Percentiles rank a stretch among this genome's conserved stretches.
Evolutionary conservation across 805 yeast genomes (phyloP).

Genomic region (Jamesozyma lodderae): DNA sequence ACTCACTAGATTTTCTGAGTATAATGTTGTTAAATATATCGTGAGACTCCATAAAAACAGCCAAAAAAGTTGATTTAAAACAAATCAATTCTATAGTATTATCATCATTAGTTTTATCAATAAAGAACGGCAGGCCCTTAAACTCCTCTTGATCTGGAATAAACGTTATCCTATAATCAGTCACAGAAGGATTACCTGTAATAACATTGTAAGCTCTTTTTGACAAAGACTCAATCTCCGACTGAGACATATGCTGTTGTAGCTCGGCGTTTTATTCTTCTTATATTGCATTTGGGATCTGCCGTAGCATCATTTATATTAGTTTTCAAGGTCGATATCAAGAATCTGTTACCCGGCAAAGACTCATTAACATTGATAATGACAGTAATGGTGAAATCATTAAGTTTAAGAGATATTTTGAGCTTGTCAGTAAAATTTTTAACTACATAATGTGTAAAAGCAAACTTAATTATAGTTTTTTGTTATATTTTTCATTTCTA

Average conservation of each 20-base stretch:
- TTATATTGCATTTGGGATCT: too few species aligned
- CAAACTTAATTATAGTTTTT: not conserved
- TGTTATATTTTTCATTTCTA: not conserved
- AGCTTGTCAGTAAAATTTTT: not conserved
- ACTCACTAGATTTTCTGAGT: not conserved
- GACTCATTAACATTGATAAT: too few species aligned
- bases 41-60: slow-evolving; percentile 29
- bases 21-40: slow-evolving; percentile 7
- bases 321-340: too few species aligned
- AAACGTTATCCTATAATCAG: slow-evolving; percentile 11
- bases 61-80: slow-evolving; percentile 25
- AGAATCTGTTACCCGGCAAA: too few species aligned
- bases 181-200: slow-evolving; percentile 2
- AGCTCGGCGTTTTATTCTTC: too few species aligned
- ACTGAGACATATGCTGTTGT: too few species aligned
- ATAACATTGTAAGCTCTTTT: slow-evolving; percentile 12
- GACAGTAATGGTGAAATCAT: too few species aligned
- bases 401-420: too few species aligned
- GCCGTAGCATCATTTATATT: too few species aligned
- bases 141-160: slow-evolving; percentile 13
- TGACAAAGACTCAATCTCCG: too few species aligned
- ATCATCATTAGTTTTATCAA: slow-evolving; percentile 9
- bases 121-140: slow-evolving; percentile 4
- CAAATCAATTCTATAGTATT: slow-evolving; percentile 28
- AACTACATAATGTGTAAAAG: not conserved